These are phyloP conservation scores for Cyberlindnera lachancei DNA, from an alignment of 805 yeast species.

Conservation along the genomic window DNA sequence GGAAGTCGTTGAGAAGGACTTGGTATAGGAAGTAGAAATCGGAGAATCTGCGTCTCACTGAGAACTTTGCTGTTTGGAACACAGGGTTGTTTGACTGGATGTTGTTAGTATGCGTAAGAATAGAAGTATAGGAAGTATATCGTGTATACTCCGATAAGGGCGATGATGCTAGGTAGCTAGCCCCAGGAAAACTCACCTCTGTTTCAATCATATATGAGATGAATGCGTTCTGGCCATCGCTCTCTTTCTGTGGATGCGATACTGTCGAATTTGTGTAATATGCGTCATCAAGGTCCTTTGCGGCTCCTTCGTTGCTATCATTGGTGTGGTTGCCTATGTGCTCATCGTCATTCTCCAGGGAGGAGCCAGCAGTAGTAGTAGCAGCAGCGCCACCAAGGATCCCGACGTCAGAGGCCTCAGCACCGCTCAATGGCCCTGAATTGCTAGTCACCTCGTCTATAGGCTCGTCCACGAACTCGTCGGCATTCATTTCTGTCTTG, in stretches of 20 bases:
- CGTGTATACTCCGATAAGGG: too few relatives aligned
- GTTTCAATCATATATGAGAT: constrained; percentile 67
- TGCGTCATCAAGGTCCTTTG: constrained; percentile 2
- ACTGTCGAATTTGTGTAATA: constrained; percentile 36
- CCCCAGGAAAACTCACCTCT: constrained; percentile 13
- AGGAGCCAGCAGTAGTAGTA: too few relatives aligned
- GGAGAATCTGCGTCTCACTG: constrained; percentile 73
- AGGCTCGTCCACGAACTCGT: constrained; percentile 18
- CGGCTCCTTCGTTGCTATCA: neutral
- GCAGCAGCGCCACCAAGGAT: too few relatives aligned
- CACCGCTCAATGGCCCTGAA: too few relatives aligned
- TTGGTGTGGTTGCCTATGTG: neutral
- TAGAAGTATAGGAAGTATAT: too few relatives aligned
- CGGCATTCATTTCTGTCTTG: constrained; percentile 5
- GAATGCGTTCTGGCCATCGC: constrained; percentile 70
- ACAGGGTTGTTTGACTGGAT: constrained; percentile 47
- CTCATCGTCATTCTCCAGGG: neutral
- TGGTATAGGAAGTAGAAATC: constrained; percentile 78
- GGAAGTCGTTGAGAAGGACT: constrained; percentile 68
- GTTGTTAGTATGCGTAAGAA: neutral
- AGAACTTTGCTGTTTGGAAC: constrained; percentile 36
- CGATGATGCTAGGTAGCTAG: too few relatives aligned
- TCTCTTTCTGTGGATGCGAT: constrained; percentile 57
- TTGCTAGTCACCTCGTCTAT: too few relatives aligned
- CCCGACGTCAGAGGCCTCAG: too few relatives aligned